phyloP scores from a whole-genome alignment of 1,284 basidiomycete species.

The Porodaedalea pini region DNA sequence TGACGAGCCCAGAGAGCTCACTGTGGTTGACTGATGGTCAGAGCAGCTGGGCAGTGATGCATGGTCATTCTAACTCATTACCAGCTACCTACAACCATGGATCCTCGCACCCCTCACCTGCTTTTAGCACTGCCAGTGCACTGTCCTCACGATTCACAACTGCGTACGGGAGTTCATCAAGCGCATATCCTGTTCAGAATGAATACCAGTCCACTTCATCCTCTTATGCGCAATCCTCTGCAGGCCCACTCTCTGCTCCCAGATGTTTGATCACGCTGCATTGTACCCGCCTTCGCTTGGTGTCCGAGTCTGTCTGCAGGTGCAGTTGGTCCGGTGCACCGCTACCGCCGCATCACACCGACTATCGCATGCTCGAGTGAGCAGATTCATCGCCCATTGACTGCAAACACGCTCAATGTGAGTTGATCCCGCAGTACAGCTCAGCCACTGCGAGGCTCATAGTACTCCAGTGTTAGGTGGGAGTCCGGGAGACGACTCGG shows the following conservation, averaged over 20 bases:
- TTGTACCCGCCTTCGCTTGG: slow-evolving; percentile 45
- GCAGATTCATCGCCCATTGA: slow-evolving; percentile 47
- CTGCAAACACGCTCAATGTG: slow-evolving; percentile 32
- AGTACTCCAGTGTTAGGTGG: slow-evolving; percentile 59
- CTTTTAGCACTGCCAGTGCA: slow-evolving; percentile 38
- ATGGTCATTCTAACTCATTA: slow-evolving; percentile 15
- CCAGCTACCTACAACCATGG: slow-evolving; percentile 24
- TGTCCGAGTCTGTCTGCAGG: slow-evolving; percentile 12
- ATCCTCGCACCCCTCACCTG: slow-evolving; percentile 32
- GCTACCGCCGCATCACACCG: slow-evolving; percentile 74
- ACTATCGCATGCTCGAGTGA: slow-evolving; percentile 49
- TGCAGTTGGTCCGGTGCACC: slow-evolving; percentile 52
- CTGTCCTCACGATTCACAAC: slow-evolving; percentile 18
- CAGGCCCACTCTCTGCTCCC: slow-evolving; percentile 58
- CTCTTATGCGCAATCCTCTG: slow-evolving; percentile 34
- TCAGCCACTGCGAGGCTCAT: slow-evolving; percentile 32
- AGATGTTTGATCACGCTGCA: slow-evolving; percentile 54
- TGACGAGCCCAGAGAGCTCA: slow-evolving; percentile 20
- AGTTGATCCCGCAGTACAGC: slow-evolving; percentile 27
- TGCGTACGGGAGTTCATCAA: slow-evolving; percentile 16
- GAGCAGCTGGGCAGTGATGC: slow-evolving; percentile 8
- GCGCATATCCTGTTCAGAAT: slow-evolving; percentile 15
- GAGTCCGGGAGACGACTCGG: too few species aligned
- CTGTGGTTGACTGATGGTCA: slow-evolving; percentile 12
- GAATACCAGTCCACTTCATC: slow-evolving; percentile 21